Evolutionary conservation across 2,329 filamentous ascomycete genomes (phyloP), one percentile per base, ranked within the genome.

Genomic region (Epichloe elymi): DNA sequence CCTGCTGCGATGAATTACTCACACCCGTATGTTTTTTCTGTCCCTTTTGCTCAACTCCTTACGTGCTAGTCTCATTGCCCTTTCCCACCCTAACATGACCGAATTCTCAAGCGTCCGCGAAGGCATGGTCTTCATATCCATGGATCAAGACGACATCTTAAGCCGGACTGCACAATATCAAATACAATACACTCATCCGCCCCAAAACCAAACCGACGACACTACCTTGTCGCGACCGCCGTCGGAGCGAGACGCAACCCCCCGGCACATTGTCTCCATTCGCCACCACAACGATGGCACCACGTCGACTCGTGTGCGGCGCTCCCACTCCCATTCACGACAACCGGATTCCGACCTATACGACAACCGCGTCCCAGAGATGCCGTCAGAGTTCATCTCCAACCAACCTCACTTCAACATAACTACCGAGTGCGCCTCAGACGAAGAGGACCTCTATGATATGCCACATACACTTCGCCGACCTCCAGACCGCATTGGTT

Each of bases 111-210:
- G 87, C 50, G 83, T 95, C 49, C 84, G 91, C 67, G 86, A 95
- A 74, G 91, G 93, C 43, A 84, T 96, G 76, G 79, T 97, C 1
- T 96, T 96, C 62, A 77, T 97, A 30, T 80, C 87, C 44, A 95
- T 96, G 90, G 78, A 82, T 40, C 79, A 83, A 38, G 82, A 94
- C 57, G 83, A 93, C 54, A 71, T 93, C 1, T 69, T 93, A 42
- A 78, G 74, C 19, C 77, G 83, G 52, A 93, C 88, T 11, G 78
- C 85, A 6, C 76, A 82, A 54, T 91, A 91, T 63, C 80, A 87
- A 57, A 83, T 91, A 26, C 79, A 84, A 58, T 88, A 85, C 59
- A 66, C 71, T 20, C 57, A 58, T 10, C 54, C 53, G 12, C 39
- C 54, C n/a, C 17, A 26, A 12, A 56, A 54, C 19, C 56, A 39